phyloP scores from a whole-genome alignment of 2,329 filamentous ascomycete species.

The Dactylonectria macrodidyma region DNA sequence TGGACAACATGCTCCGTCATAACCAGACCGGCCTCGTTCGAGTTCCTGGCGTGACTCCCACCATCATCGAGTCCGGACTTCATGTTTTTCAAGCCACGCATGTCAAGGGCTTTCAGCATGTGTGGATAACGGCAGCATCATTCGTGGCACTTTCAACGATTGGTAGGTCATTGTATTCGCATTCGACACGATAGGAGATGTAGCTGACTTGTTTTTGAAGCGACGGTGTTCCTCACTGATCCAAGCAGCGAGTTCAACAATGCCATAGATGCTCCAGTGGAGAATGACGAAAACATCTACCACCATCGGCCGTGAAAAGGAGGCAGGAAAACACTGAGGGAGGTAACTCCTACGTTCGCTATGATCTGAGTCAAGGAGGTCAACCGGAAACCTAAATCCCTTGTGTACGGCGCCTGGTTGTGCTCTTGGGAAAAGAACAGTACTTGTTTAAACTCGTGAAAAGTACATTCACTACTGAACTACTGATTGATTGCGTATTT shows the following conservation, averaged over 20 bases:
- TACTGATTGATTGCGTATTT: too few relatives aligned
- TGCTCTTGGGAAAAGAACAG: too few relatives aligned
- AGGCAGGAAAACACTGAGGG: neutral
- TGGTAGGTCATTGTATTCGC: conserved; percentile 13
- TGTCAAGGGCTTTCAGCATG: conserved; percentile 30
- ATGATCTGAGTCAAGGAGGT: too few relatives aligned
- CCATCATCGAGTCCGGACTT: conserved; percentile 20
- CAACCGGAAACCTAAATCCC: too few relatives aligned
- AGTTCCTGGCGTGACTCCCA: conserved; percentile 25
- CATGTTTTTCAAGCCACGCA: conserved; percentile 11
- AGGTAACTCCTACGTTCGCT: too few relatives aligned
- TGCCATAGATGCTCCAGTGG: conserved; percentile 33
- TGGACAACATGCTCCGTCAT: conserved; percentile 22
- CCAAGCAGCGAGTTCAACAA: conserved; percentile 32
- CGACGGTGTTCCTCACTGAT: conserved; percentile 29
- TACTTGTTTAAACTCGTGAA: too few relatives aligned
- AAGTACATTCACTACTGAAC: too few relatives aligned
- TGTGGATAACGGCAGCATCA: conserved; percentile 32
- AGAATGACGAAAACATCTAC: conserved; percentile 11
- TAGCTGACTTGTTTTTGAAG: conserved; percentile 5
- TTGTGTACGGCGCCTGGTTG: too few relatives aligned
- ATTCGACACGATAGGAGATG: neutral
- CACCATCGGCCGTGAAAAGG: neutral
- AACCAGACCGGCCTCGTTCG: conserved; percentile 25
- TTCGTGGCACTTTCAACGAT: conserved; percentile 26